phyloP scores from a whole-genome alignment of 1,139 yeast genomes.

The Kazachstania sp. region DNA sequence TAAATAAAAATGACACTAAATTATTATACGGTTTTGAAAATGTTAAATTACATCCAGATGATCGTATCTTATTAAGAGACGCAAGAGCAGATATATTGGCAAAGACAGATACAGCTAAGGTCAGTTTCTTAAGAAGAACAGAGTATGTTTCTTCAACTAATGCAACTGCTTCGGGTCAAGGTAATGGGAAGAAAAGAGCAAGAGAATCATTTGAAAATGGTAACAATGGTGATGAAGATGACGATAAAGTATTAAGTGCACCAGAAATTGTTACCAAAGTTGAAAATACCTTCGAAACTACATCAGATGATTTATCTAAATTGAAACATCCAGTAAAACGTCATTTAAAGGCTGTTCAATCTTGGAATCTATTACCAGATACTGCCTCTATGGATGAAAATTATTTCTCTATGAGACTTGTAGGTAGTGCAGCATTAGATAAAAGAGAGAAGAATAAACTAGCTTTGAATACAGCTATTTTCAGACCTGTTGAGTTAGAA shows the following conservation, averaged over 20 bases:
- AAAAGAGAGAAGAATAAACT: constrained; percentile 37
- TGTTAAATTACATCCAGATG: constrained; percentile 61
- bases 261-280: constrained; percentile 35
- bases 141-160: constrained; percentile 53
- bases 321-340: constrained; percentile 74
- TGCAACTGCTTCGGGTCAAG: constrained; percentile 14
- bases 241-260: constrained; percentile 19
- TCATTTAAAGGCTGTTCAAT: constrained; percentile 60
- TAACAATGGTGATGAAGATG: constrained; percentile 14
- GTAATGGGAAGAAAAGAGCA: constrained; percentile 13
- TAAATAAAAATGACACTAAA: constrained; percentile 53
- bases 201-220: constrained; percentile 10
- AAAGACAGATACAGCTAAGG: constrained; percentile 44
- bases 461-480: constrained; percentile 54
- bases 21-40: constrained; percentile 36
- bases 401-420: constrained; percentile 61
- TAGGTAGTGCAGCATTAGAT: constrained; percentile 67
- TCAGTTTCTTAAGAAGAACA: constrained; percentile 85
- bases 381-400: constrained; percentile 78
- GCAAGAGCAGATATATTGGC: constrained; percentile 53
- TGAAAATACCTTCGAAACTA: constrained; percentile 66
- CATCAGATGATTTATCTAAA: constrained; percentile 37
- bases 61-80: constrained; percentile 68
- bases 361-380: constrained; percentile 84
- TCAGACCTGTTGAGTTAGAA: constrained; percentile 65